These are phyloP conservation scores for Acacia crassicarpa DNA, from an alignment of 306 rosid genomes.

Conservation along the genomic window DNA sequence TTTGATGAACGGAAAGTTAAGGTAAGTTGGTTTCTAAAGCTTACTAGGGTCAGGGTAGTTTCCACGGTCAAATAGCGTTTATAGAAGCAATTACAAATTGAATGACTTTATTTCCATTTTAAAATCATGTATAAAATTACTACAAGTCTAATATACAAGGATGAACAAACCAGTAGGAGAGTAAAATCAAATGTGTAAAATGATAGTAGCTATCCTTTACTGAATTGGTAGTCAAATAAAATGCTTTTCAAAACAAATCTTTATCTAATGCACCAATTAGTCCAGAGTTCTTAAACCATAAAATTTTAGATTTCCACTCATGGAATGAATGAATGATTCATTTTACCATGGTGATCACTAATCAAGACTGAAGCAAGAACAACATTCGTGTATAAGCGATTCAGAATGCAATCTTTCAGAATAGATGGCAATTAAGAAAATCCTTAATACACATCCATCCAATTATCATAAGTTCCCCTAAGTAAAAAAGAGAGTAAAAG, in stretches of 20 bases:
- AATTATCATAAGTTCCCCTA: background rate
- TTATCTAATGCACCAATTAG: background rate
- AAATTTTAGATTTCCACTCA: background rate
- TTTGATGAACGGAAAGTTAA: too few species aligned
- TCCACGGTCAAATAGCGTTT: too few species aligned
- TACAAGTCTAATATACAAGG: background rate
- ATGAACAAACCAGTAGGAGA: background rate
- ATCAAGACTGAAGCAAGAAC: background rate
- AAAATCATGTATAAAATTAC: background rate
- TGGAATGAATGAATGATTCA: background rate
- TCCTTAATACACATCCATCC: background rate
- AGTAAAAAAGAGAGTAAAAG: background rate
- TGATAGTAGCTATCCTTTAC: background rate
- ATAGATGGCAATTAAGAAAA: background rate
- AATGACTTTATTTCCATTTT: background rate
- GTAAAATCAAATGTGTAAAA: background rate
- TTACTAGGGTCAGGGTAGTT: too few species aligned
- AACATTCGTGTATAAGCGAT: background rate
- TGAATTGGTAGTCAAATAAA: background rate
- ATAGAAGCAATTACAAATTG: too few species aligned
- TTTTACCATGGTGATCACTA: background rate
- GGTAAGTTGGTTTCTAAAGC: too few species aligned
- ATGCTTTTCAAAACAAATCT: background rate
- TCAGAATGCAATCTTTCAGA: background rate
- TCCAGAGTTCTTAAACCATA: background rate